phyloP scores from a whole-genome alignment of 2,329 filamentous ascomycete species.

The Neonectria coccinea region DNA sequence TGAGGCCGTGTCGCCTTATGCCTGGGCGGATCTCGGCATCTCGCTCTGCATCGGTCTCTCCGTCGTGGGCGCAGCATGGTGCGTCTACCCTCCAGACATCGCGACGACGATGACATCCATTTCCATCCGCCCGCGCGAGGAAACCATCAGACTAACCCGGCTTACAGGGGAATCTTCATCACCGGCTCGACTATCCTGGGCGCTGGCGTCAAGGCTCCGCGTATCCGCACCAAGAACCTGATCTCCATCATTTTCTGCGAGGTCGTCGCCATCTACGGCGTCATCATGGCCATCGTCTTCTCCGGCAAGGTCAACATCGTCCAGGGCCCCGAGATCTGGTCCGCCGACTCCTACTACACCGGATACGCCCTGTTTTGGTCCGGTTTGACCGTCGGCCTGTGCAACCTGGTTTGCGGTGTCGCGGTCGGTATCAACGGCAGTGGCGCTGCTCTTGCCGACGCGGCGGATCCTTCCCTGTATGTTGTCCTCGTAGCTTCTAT shows the following conservation, averaged over 20 bases:
- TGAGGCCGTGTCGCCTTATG: slow-evolving; percentile 92
- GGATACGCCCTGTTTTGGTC: slow-evolving; percentile 97
- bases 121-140: slow-evolving; percentile 3
- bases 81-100: slow-evolving; percentile 49
- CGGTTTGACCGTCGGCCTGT: slow-evolving; percentile 92
- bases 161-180: slow-evolving; percentile 93
- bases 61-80: slow-evolving; percentile 98
- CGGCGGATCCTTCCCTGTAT: slow-evolving; percentile 89
- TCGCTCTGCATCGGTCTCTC: slow-evolving; percentile 95
- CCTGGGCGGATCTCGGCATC: slow-evolving; percentile 92
- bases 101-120: slow-evolving; percentile 20
- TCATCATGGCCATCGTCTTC: slow-evolving; percentile 99
- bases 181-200: slow-evolving; percentile 98
- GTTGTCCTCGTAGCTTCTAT: slow-evolving; percentile 51
- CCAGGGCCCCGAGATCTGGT: slow-evolving; percentile 73
- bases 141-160: slow-evolving; percentile 34
- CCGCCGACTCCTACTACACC: slow-evolving; percentile 87
- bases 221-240: slow-evolving; percentile 99
- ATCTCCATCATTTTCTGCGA: slow-evolving; percentile 99
- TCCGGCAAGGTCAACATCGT: slow-evolving; percentile 84
- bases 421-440: slow-evolving; percentile 98
- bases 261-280: slow-evolving; percentile 99
- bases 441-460: slow-evolving; percentile 94
- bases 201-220: slow-evolving; percentile 93
- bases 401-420: slow-evolving; percentile 95